Conservation (phyloP, 257 asterid species). For the Przewalskia tangutica region DNA sequence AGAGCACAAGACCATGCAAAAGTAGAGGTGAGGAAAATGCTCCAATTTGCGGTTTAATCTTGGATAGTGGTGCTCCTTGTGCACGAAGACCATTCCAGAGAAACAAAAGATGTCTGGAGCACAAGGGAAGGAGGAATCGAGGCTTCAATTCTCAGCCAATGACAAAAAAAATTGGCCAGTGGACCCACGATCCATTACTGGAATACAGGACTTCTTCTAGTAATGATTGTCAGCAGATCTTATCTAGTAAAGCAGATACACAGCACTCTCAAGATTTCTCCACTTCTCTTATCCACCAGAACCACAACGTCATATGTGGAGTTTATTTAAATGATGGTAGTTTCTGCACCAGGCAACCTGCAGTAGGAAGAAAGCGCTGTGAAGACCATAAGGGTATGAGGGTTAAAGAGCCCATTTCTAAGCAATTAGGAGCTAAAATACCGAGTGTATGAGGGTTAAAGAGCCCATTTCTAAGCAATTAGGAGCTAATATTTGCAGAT, state of each 20-base stretch:
- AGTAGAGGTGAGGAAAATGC: background rate
- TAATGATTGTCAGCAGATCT: background rate
- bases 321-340: slow-evolving; percentile 14
- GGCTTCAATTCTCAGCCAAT: background rate
- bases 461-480: background rate
- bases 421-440: background rate
- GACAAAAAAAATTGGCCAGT: background rate
- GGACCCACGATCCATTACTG: background rate
- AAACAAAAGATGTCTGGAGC: slow-evolving; percentile 28
- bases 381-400: slow-evolving; percentile 29
- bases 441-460: slow-evolving; percentile 16
- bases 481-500: background rate
- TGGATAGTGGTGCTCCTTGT: slow-evolving; percentile 27
- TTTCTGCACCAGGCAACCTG: slow-evolving; percentile 23
- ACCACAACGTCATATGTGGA: slow-evolving; percentile 16
- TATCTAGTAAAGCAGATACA: background rate
- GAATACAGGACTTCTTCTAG: background rate
- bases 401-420: slow-evolving; percentile 8
- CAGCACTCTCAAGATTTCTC: background rate
- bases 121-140: slow-evolving; percentile 20
- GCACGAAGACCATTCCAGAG: slow-evolving; percentile 18
- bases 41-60: slow-evolving; percentile 22
- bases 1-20: background rate
- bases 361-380: slow-evolving; percentile 27
- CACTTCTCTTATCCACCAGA: background rate